phyloP scores from a whole-genome alignment of 495 filamentous ascomycete genomes.

The Cladorrhinum samala region DNA sequence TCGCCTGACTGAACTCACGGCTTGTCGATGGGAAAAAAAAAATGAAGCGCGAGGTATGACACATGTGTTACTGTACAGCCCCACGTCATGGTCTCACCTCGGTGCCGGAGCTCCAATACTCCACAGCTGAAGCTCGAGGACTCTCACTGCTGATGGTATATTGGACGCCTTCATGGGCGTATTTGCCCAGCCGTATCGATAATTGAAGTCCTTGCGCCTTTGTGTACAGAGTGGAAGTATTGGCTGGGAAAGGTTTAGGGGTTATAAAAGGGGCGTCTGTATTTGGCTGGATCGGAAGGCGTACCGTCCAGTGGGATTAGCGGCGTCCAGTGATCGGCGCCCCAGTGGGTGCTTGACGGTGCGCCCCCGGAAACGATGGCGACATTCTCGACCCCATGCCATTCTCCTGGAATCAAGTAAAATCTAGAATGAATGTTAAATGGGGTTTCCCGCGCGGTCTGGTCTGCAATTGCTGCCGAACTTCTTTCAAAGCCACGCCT shows the following conservation, averaged over 20 bases:
- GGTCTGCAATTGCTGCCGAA: too few species aligned
- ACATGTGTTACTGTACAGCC: neutral
- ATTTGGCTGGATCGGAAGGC: neutral
- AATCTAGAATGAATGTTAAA: too few species aligned
- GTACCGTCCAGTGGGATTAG: neutral
- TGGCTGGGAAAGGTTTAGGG: too few species aligned
- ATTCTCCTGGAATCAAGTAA: too few species aligned
- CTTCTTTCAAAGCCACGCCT: too few species aligned
- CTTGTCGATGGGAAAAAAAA: too few species aligned
- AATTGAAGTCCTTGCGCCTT: too few species aligned
- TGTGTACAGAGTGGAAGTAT: too few species aligned
- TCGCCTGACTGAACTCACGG: too few species aligned
- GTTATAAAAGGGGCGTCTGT: neutral
- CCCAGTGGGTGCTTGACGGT: neutral
- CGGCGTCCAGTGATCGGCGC: slow-evolving; percentile 4
- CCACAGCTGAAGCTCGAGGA: too few species aligned
- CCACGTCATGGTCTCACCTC: neutral
- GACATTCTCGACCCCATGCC: slow-evolving; percentile 4
- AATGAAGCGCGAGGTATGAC: neutral
- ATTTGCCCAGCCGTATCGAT: neutral
- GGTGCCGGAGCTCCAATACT: neutral
- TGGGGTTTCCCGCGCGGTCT: too few species aligned
- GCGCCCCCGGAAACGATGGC: slow-evolving; percentile 1
- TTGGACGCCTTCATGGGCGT: neutral
- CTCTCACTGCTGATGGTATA: too few species aligned